phyloP scores from a whole-genome alignment of 495 filamentous ascomycete genomes.

The Jackrogersella multiformis region DNA sequence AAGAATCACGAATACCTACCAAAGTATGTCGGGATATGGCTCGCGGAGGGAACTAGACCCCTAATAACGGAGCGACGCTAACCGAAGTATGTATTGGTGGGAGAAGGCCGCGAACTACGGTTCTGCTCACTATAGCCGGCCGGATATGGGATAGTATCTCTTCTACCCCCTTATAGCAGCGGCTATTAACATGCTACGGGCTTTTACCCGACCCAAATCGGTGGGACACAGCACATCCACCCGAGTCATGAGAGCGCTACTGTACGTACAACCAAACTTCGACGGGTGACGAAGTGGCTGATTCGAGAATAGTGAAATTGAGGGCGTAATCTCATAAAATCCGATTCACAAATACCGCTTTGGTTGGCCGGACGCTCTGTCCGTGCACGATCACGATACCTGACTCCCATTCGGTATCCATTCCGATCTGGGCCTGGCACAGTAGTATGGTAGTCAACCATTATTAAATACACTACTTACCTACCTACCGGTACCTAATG shows the following conservation, averaged over 20 bases:
- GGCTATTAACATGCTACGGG: slow-evolving; percentile 18
- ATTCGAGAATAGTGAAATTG: slow-evolving; percentile 8
- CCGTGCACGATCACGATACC: slow-evolving; percentile 4
- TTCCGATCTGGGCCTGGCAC: slow-evolving; percentile 5
- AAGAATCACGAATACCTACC: slow-evolving; percentile 29
- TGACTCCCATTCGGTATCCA: slow-evolving; percentile 6
- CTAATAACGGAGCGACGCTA: slow-evolving; percentile 26
- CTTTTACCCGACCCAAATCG: slow-evolving; percentile 16
- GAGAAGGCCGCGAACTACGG: not conserved
- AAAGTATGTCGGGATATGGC: slow-evolving; percentile 21
- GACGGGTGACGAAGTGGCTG: slow-evolving; percentile 6
- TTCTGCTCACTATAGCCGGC: slow-evolving; percentile 26
- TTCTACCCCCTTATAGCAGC: slow-evolving; percentile 23
- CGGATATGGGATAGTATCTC: slow-evolving; percentile 24
- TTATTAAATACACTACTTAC: not conserved
- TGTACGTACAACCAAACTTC: slow-evolving; percentile 16
- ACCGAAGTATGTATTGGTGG: slow-evolving; percentile 19
- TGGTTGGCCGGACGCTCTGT: not conserved
- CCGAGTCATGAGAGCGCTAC: slow-evolving; percentile 13
- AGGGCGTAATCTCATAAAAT: slow-evolving; percentile 8
- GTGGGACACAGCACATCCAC: slow-evolving; percentile 20
- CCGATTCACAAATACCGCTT: not conserved
- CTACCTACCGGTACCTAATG: too few species aligned
- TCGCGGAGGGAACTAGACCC: slow-evolving; percentile 10
- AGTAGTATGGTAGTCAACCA: slow-evolving; percentile 3